phyloP scores from a whole-genome alignment of 805 yeast genomes.

The Helenozyma baotianmanensis region DNA sequence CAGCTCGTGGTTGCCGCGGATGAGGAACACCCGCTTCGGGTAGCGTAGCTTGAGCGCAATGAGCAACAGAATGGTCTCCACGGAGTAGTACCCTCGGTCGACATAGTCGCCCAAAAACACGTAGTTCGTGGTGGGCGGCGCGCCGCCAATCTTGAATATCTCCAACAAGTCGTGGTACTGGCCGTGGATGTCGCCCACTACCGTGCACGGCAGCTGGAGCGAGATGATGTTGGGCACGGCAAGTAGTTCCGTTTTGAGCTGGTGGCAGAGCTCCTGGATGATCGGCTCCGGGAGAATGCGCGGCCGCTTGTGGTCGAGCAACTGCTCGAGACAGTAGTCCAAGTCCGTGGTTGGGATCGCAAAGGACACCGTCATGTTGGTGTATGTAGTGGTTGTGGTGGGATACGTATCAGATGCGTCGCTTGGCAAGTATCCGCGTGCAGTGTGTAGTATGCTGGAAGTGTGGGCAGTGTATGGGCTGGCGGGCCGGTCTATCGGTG shows the following conservation, averaged over 20 bases:
- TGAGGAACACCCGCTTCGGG: slow-evolving; percentile 73
- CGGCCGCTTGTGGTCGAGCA: slow-evolving; percentile 40
- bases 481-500: too few species aligned
- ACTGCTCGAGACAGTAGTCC: slow-evolving; percentile 40
- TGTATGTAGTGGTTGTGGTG: background rate
- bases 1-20: slow-evolving; percentile 95
- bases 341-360: slow-evolving; percentile 33
- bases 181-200: slow-evolving; percentile 97
- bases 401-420: too few species aligned
- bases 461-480: too few species aligned
- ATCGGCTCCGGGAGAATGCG: slow-evolving; percentile 38
- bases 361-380: slow-evolving; percentile 30
- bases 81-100: slow-evolving; percentile 89
- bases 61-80: slow-evolving; percentile 84
- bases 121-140: slow-evolving; percentile 90
- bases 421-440: too few species aligned
- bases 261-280: slow-evolving; percentile 36
- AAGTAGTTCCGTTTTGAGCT: slow-evolving; percentile 74
- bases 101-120: slow-evolving; percentile 94
- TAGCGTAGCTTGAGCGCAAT: slow-evolving; percentile 81
- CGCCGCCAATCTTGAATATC: slow-evolving; percentile 90
- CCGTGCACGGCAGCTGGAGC: slow-evolving; percentile 80
- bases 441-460: too few species aligned
- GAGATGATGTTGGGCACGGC: slow-evolving; percentile 84
- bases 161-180: slow-evolving; percentile 93